A percentile compares a stretch with the other conserved stretches of the same genome.
These are phyloP conservation scores for Petrea volubilis DNA, from an alignment of 257 asterid genomes.

Conservation along the genomic window DNA sequence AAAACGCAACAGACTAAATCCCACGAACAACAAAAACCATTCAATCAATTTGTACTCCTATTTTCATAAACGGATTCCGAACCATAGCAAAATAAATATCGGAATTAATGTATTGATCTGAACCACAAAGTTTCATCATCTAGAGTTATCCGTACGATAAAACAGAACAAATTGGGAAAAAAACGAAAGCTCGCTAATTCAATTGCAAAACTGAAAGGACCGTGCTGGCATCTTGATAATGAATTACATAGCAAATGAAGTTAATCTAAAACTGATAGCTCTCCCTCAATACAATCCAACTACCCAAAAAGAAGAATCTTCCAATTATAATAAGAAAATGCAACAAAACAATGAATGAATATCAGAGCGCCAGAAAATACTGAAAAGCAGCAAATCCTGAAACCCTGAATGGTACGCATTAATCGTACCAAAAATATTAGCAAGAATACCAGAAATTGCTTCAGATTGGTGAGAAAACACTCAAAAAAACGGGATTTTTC, in stretches of 20 bases:
- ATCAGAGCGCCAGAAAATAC: not conserved
- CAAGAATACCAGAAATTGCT: not conserved
- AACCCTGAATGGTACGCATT: not conserved
- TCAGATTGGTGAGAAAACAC: not conserved
- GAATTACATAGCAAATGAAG: not conserved
- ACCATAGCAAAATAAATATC: not conserved
- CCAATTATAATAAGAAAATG: not conserved
- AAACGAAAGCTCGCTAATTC: conserved; percentile 1
- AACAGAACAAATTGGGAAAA: not conserved
- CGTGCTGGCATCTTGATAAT: not conserved
- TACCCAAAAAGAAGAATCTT: not conserved
- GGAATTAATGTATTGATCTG: not conserved
- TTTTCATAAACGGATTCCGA: not conserved
- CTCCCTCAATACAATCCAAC: not conserved
- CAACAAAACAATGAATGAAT: not conserved
- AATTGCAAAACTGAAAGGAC: not conserved
- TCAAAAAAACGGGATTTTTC: too few relatives aligned
- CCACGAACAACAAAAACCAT: conserved; percentile 1
- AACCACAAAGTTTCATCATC: not conserved
- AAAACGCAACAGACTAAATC: not conserved
- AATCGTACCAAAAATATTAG: not conserved
- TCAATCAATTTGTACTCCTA: not conserved
- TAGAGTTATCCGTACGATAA: not conserved
- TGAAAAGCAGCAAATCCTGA: conserved; percentile 9
- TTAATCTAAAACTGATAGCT: not conserved